Evolutionary conservation across 1,284 basidiomycete species (phyloP).

Genomic region (Cystobasidium slooffiae): DNA sequence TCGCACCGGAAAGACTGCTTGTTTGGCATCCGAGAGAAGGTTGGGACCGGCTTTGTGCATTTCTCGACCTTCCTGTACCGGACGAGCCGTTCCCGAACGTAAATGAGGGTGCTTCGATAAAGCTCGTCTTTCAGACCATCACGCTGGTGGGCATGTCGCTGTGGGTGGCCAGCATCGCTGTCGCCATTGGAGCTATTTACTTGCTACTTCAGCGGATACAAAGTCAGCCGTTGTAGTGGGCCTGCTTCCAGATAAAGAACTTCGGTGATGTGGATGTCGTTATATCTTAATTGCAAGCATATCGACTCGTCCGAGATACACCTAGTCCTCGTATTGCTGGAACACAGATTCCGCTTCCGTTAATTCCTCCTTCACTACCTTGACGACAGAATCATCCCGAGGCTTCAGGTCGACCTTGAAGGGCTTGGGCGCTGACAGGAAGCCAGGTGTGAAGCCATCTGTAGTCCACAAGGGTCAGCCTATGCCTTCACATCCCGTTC

Average conservation of each 20-base stretch:
- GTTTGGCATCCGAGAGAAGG: background rate
- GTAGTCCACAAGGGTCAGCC: background rate
- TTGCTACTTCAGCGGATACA: no score
- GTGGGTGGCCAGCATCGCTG: background rate
- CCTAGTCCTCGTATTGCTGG: constrained; percentile 28
- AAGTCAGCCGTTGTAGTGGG: no score
- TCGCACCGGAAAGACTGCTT: background rate
- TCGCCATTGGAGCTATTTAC: no score
- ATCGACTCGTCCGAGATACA: no score
- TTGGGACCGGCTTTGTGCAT: background rate
- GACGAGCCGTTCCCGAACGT: constrained; percentile 11
- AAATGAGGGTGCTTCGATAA: background rate
- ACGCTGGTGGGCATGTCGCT: background rate
- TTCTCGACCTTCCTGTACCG: constrained; percentile 2
- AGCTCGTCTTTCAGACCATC: background rate
- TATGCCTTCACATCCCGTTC: background rate
- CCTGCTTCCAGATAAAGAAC: no score
- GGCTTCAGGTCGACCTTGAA: constrained; percentile 31
- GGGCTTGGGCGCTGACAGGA: constrained; percentile 16
- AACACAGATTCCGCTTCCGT: constrained; percentile 23
- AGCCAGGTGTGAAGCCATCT: constrained; percentile 29
- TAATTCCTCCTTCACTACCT: constrained; percentile 15
- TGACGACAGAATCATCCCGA: constrained; percentile 6
- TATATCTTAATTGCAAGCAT: no score
- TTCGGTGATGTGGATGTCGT: no score